Conservation (phyloP, 1,284 basidiomycete genomes). For the Kwoniella shivajii region DNA sequence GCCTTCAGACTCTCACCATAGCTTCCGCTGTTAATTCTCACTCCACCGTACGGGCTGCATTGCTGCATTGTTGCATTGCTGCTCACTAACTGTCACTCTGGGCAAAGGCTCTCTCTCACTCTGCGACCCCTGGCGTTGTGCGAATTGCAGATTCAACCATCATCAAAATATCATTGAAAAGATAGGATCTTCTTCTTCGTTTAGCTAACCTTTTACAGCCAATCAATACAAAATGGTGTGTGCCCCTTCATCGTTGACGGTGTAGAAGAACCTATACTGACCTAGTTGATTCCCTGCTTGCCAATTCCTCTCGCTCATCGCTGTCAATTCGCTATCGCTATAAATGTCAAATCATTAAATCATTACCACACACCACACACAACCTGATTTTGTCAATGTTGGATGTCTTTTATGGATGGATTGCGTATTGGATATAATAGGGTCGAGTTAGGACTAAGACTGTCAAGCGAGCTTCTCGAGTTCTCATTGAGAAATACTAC, state of each 20-base stretch:
- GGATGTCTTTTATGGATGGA: too few relatives aligned
- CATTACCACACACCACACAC: background rate
- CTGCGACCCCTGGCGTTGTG: too few relatives aligned
- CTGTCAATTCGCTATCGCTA: slow-evolving; percentile 1
- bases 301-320: background rate
- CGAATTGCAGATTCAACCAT: background rate
- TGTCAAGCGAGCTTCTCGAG: slow-evolving; percentile 98
- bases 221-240: slow-evolving; percentile 19
- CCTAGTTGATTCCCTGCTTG: background rate
- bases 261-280: slow-evolving; percentile 5
- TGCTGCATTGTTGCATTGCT: background rate
- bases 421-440: slow-evolving; percentile 57
- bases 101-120: too few relatives aligned
- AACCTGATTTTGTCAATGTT: too few relatives aligned
- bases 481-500: slow-evolving; percentile 99
- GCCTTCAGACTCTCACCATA: background rate
- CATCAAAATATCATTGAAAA: background rate
- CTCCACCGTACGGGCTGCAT: background rate
- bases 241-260: background rate
- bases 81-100: background rate
- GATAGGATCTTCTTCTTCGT: background rate
- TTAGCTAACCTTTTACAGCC: slow-evolving; percentile 15
- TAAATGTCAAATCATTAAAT: background rate
- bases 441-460: slow-evolving; percentile 99
- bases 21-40: background rate